Conservation (phyloP, 805 yeast species). For the Schwanniomyces pseudopolymorphus region DNA sequence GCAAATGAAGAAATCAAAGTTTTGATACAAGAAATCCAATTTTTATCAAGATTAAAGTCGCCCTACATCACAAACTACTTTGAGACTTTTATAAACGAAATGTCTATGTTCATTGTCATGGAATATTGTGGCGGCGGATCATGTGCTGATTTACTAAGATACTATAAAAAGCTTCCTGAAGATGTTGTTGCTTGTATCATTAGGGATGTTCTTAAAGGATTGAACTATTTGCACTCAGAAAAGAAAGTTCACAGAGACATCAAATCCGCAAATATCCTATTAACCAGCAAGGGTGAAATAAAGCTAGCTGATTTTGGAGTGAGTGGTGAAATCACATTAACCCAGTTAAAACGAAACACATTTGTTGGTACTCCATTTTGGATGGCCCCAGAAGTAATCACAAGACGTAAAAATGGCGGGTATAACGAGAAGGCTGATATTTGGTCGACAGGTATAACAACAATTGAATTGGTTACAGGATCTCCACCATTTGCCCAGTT, state of each 20-base stretch:
- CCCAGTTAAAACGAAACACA: conserved; percentile 57
- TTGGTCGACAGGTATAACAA: conserved; percentile 95
- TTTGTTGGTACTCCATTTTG: conserved; percentile 96
- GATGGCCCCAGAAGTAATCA: conserved; percentile 99
- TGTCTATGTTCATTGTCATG: conserved; percentile 85
- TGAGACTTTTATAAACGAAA: conserved; percentile 63
- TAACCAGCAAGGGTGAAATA: conserved; percentile 66
- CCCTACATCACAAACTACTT: conserved; percentile 61
- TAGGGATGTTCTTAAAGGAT: conserved; percentile 64
- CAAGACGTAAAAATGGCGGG: conserved; percentile 45
- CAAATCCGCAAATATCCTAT: conserved; percentile 82
- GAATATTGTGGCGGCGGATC: conserved; percentile 97
- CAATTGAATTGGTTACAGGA: conserved; percentile 81
- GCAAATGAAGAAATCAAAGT: conserved; percentile 72
- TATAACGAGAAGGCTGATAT: conserved; percentile 88
- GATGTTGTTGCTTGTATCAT: conserved; percentile 60
- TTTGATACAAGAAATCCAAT: conserved; percentile 73
- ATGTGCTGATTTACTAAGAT: conserved; percentile 69
- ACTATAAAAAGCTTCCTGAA: conserved; percentile 56
- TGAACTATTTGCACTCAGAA: conserved; percentile 73
- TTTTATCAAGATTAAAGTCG: conserved; percentile 66
- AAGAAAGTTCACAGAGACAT: conserved; percentile 85
- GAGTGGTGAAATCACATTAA: conserved; percentile 70
- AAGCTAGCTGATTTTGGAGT: conserved; percentile 95
- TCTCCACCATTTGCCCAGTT: conserved; percentile 72